Conservation (phyloP, 371 early-diverging fungal genomes). For the Lichtheimia corymbifera region DNA sequence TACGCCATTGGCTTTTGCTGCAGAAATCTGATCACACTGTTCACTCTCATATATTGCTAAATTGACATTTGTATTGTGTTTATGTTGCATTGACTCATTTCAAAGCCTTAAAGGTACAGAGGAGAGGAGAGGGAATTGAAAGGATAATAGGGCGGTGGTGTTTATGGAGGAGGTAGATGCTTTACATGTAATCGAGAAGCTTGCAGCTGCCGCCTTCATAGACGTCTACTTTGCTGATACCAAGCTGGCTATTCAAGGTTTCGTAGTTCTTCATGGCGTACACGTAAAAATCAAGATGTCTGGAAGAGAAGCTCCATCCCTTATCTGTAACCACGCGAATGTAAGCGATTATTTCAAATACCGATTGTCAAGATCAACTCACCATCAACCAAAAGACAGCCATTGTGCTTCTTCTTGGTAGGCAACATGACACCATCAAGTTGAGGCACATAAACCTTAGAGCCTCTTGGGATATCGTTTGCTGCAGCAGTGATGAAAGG, state of each 20-base stretch:
- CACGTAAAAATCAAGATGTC: slow-evolving; percentile 34
- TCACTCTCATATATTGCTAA: neutral
- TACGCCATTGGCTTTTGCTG: neutral
- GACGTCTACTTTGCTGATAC: slow-evolving; percentile 23
- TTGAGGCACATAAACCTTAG: slow-evolving; percentile 36
- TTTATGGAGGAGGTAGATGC: neutral
- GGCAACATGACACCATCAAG: slow-evolving; percentile 26
- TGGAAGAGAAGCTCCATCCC: slow-evolving; percentile 32
- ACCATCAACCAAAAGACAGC: slow-evolving; percentile 28
- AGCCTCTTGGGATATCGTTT: slow-evolving; percentile 27
- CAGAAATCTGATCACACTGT: neutral
- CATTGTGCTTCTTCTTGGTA: slow-evolving; percentile 28
- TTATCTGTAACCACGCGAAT: slow-evolving; percentile 9
- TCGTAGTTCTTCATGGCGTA: slow-evolving; percentile 27
- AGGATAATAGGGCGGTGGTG: neutral
- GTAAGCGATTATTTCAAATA: neutral
- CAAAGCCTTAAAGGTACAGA: neutral
- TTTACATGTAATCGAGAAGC: slow-evolving; percentile 29
- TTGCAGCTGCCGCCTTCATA: slow-evolving; percentile 37
- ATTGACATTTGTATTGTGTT: neutral
- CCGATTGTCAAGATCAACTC: too few species aligned
- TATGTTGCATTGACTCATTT: neutral
- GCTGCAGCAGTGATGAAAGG: slow-evolving; percentile 29
- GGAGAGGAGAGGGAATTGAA: neutral
- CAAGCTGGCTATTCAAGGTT: slow-evolving; percentile 23